phyloP scores from a whole-genome alignment of 2,329 filamentous ascomycete species.

The Coniochaeta pulveracea region DNA sequence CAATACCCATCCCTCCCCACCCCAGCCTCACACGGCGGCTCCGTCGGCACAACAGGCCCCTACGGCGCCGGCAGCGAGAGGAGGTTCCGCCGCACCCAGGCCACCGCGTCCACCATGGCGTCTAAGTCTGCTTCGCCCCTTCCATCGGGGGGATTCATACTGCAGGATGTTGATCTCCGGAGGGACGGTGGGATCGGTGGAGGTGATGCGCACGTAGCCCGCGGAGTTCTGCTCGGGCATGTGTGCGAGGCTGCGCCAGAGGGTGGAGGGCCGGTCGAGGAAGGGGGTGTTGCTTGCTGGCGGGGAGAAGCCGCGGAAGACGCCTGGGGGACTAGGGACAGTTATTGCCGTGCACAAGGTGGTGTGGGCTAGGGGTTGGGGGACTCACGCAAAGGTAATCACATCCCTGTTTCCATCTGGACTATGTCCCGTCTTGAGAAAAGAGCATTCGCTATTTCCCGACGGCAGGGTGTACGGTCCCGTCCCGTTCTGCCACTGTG shows the following conservation, averaged over 20 bases:
- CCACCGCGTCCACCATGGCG: conserved; percentile 5
- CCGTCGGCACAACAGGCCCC: conserved; percentile 6
- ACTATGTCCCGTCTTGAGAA: conserved; percentile 22
- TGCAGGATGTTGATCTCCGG: conserved; percentile 49
- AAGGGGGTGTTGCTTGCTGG: neutral
- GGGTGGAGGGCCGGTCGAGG: neutral
- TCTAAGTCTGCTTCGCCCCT: conserved; percentile 6
- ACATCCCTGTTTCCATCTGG: neutral
- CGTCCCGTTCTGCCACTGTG: conserved; percentile 5
- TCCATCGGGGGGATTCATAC: neutral
- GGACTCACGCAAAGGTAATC: conserved; percentile 4
- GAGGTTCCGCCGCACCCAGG: conserved; percentile 4
- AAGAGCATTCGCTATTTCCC: conserved; percentile 26
- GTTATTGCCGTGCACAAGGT: conserved; percentile 39
- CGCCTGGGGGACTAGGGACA: conserved; percentile 31
- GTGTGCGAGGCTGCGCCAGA: conserved; percentile 28
- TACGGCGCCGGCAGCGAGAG: conserved; percentile 4
- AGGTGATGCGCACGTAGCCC: conserved; percentile 49
- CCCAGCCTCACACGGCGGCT: conserved; percentile 5
- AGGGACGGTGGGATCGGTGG: conserved; percentile 47
- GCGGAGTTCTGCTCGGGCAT: conserved; percentile 36
- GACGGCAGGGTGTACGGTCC: conserved; percentile 10
- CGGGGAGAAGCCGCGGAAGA: conserved; percentile 4
- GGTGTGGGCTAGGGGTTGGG: conserved; percentile 24
- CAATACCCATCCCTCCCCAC: conserved; percentile 7